Conservation (phyloP, 2,329 filamentous ascomycete species). For the Fusarium palustre region DNA sequence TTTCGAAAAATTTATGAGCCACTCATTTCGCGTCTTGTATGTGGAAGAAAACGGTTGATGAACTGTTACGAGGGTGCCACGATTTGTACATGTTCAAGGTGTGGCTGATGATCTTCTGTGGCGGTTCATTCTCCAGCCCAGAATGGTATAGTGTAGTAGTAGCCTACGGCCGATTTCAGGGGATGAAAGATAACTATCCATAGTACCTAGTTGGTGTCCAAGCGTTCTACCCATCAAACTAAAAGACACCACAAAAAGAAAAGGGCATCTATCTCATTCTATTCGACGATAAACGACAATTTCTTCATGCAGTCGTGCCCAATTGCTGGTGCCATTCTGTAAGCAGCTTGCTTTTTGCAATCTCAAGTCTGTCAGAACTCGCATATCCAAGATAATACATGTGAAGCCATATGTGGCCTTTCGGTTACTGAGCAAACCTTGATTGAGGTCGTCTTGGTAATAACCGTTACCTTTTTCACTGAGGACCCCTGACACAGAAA, state of each 20-base stretch:
- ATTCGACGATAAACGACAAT: constrained; percentile 6
- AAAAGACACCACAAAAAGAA: constrained; percentile 1
- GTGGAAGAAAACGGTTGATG: background rate
- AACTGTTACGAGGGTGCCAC: constrained; percentile 9
- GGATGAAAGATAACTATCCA: constrained; percentile 13
- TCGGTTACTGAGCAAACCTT: background rate
- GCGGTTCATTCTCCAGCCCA: constrained; percentile 13
- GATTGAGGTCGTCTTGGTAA: background rate
- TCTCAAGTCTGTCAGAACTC: background rate
- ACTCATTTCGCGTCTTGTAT: constrained; percentile 25
- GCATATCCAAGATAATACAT: background rate
- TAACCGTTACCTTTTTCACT: background rate
- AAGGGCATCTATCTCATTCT: background rate
- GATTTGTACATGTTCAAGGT: background rate
- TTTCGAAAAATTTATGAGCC: background rate
- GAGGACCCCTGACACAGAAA: constrained; percentile 16
- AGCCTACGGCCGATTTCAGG: constrained; percentile 23
- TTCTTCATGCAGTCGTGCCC: background rate
- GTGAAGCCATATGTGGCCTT: background rate
- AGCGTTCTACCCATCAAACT: constrained; percentile 10
- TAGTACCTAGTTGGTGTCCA: constrained; percentile 14
- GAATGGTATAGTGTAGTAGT: background rate
- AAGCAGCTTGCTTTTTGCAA: background rate
- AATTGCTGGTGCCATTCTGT: background rate
- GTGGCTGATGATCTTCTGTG: constrained; percentile 33